Evolutionary conservation across 108 stramenopile species (phyloP), one percentile per base, ranked within the genome.

Genomic region (Skeletonema grethae): DNA sequence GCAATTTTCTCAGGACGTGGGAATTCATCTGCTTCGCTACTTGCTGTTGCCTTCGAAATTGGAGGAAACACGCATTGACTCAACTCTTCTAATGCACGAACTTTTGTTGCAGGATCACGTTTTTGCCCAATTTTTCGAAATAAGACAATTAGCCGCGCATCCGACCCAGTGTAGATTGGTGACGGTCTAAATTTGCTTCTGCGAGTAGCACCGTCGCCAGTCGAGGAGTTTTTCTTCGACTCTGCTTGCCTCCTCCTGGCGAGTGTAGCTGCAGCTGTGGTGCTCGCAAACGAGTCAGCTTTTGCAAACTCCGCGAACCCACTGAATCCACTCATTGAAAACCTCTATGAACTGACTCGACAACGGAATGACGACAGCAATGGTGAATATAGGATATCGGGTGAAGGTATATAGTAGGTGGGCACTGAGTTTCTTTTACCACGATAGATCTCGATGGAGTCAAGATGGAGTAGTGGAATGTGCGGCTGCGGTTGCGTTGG

Each of bases 111-210:
- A 24, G 87, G 80, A 80, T 94, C 90, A 18, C 87, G 77, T 66
- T 94, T 94, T 64, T 89, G 87, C 41, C 84, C 77, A 20, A 90
- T 84, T n/a, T 86, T 84, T 18, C 85, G 75, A 74, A 94, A 94
- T 7, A 90, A 25, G 0, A 85, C 11, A 10, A 30, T 31, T 10
- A 94, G 65, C 10, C 74, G 81, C 8, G 62, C 38, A 57, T 94
- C 86, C 24, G 65, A 68, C 50, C 93, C 93, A 13, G 75, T 78
- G 67, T 91, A 94, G 25, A 94, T 73, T 7, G 93, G 93, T 6
- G 89, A 87, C 67, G 65, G 84, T 22, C 50, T 68, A 29, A 63
- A 50, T 9, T 24, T 34, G n/a, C 7, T 4, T 5, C 22, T 61
- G 28, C 30, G 41, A 36, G 13, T 34, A 29, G 30, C 46, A 15